A percentile compares a stretch with the other conserved stretches of the same genome.
These are phyloP conservation scores for Camellia lanceoleosa DNA, from an alignment of 148 eudicot genomes.

Conservation along the genomic window DNA sequence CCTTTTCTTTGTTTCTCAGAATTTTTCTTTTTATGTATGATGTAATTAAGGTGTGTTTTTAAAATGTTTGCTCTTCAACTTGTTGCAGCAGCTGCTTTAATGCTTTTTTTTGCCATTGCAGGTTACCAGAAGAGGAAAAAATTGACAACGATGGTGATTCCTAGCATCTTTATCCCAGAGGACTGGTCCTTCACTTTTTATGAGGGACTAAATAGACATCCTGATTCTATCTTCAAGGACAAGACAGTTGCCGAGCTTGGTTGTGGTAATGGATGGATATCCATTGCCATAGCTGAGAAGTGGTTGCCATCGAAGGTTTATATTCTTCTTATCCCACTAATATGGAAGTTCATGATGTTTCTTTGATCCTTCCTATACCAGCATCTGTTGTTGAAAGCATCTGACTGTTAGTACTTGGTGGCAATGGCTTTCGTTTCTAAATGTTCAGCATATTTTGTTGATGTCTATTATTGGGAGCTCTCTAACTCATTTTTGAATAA, in stretches of 20 bases:
- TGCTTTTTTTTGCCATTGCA: conserved; percentile 10
- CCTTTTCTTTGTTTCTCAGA: not conserved
- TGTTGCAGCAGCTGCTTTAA: not conserved
- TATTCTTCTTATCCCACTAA: conserved; percentile 18
- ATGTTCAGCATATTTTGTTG: conserved; percentile 1
- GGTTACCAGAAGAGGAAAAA: conserved; percentile 76
- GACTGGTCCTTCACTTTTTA: conserved; percentile 99
- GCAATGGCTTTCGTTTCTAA: not conserved
- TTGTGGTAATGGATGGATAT: conserved; percentile 99
- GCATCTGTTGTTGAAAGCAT: not conserved
- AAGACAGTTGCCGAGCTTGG: conserved; percentile 94
- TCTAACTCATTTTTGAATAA: not conserved
- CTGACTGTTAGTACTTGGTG: not conserved
- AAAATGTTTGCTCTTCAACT: not conserved
- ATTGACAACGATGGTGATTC: conserved; percentile 91
- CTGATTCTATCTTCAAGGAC: conserved; percentile 89
- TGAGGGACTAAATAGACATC: conserved; percentile 94
- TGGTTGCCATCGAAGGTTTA: conserved; percentile 83
- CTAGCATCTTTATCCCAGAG: conserved; percentile 96
- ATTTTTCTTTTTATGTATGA: not conserved
- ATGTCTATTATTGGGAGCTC: conserved; percentile 3
- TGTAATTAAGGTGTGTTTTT: not conserved
- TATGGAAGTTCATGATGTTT: not conserved
- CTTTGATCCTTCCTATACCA: not conserved
- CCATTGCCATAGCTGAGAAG: conserved; percentile 95